Base-by-base conservation (phyloP, 2,329 filamentous ascomycete species). In the Dothideomycetidae sp. region DNA sequence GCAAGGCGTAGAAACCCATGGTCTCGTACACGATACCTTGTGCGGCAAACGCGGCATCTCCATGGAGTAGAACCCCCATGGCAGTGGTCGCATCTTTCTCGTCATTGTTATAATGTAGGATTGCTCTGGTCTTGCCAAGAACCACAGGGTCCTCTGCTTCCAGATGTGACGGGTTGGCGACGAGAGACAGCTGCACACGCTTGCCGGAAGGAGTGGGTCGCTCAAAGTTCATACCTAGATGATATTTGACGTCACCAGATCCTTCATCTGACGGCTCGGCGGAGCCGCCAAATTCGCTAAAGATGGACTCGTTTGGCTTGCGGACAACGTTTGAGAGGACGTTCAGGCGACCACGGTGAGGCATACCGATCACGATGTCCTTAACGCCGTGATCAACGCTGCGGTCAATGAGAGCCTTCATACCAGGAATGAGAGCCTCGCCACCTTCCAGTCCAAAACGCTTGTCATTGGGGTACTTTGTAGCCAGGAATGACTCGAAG, bases 171-270 rank as follows among this genome's bases (percentile, higher is more conserved):
- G 90, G 90, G 62, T 98, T 98, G 64, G 90, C 90, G 43, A 98
- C 90, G 35, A 98, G 75, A 44, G 90, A 98, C 38, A 98, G 76
- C 67, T 98, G 90, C n/a, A 98, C 90, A 46, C 90, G 90, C 74
- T 96, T 96, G 52, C 90, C 90, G 30, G 88, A 96, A 42, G 90
- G 90, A 7, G 90, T 98, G 38, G 90, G 90, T 46, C 90, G 84
- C 68, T 98, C 90, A 50, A 98, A 98, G 70, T 98, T 98, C 90
- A 98, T 98, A 57, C 90, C 90, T 53, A 98, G 69, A 67, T 98
- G 90, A 67, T 98, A 98, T 66, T 98, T 98, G 63, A 98, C 90
- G 60, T 98, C 90, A 53, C 90, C 90, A 41, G 90, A 96, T 42
- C 90, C 90, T 65, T 98, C 88, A 50, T 96, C 90, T 50, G 82